These are phyloP conservation scores for Phoma sp. DNA, from an alignment of 2,329 filamentous ascomycete genomes.

Conservation along the genomic window DNA sequence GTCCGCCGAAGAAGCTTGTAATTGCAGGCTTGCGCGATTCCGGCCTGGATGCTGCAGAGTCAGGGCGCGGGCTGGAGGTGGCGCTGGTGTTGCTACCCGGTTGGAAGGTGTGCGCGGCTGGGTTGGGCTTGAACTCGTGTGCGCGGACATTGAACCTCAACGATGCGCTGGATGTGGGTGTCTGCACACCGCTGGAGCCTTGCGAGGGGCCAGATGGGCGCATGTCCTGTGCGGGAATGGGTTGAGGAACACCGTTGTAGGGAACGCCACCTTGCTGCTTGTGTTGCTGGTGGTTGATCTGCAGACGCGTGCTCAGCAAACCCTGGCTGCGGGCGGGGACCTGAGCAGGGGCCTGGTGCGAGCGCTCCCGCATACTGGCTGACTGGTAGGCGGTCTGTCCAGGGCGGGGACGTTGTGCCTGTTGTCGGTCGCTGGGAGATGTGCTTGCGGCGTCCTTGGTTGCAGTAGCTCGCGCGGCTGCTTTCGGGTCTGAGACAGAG, in stretches of 20 bases:
- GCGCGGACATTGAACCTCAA: slow-evolving; percentile 68
- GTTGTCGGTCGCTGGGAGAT: slow-evolving; percentile 56
- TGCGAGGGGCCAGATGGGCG: slow-evolving; percentile 73
- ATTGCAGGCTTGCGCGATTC: slow-evolving; percentile 47
- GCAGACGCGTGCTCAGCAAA: slow-evolving; percentile 59
- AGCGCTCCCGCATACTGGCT: slow-evolving; percentile 52
- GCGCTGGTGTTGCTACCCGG: slow-evolving; percentile 69
- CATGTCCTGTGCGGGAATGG: slow-evolving; percentile 68
- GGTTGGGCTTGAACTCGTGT: slow-evolving; percentile 84
- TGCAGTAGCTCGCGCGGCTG: slow-evolving; percentile 42
- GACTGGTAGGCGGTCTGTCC: slow-evolving; percentile 51
- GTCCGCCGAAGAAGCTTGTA: slow-evolving; percentile 68
- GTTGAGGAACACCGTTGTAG: slow-evolving; percentile 61
- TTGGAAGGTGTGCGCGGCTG: slow-evolving; percentile 81
- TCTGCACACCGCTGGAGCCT: slow-evolving; percentile 59
- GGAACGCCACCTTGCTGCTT: slow-evolving; percentile 52
- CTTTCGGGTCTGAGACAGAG: slow-evolving; percentile 44
- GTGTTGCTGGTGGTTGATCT: slow-evolving; percentile 61
- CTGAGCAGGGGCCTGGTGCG: slow-evolving; percentile 53
- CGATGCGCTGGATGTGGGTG: slow-evolving; percentile 61
- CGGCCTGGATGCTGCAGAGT: slow-evolving; percentile 43
- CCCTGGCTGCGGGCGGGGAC: slow-evolving; percentile 51
- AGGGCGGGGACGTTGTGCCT: slow-evolving; percentile 54
- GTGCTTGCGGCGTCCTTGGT: slow-evolving; percentile 45
- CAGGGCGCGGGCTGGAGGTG: slow-evolving; percentile 74